Conservation (phyloP, 441 rosid species). For the Breynia disticha region DNA sequence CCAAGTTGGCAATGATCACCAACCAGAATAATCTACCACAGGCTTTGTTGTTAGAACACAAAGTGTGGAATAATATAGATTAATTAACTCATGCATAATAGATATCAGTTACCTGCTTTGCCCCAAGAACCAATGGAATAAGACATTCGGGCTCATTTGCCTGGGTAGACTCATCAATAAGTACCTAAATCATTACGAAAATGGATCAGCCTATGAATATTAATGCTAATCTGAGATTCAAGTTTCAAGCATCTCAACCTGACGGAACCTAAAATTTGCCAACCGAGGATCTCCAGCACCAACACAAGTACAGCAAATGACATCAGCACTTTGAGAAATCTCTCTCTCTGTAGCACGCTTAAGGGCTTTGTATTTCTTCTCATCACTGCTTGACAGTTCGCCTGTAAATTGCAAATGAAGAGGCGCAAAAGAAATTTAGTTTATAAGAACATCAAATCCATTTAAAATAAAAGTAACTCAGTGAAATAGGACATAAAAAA, state of each 20-base stretch:
- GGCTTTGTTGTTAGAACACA: conserved; percentile 17
- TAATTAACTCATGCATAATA: neutral
- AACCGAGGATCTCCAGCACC: conserved; percentile 99
- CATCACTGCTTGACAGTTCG: conserved; percentile 96
- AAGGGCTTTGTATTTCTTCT: conserved; percentile 92
- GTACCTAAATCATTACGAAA: conserved; percentile 48
- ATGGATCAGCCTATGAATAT: conserved; percentile 17
- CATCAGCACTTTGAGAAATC: conserved; percentile 99
- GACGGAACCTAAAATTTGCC: conserved; percentile 95
- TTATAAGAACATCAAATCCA: no score
- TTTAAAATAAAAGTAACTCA: no score
- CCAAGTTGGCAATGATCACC: conserved; percentile 99
- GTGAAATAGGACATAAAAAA: no score
- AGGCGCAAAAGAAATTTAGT: neutral
- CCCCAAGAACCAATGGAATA: conserved; percentile 98
- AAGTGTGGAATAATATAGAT: neutral
- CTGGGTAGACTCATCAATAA: conserved; percentile 99
- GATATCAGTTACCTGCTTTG: conserved; percentile 64
- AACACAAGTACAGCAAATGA: conserved; percentile 97
- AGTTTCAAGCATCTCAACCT: conserved; percentile 38
- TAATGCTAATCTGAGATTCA: conserved; percentile 7
- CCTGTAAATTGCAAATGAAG: conserved; percentile 35
- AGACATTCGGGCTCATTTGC: conserved; percentile 99
- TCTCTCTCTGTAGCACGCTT: conserved; percentile 97
- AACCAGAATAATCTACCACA: conserved; percentile 79